Evolutionary conservation across 768 basidiomycete species (phyloP).

Genomic region (Phaeotremella skinneri): DNA sequence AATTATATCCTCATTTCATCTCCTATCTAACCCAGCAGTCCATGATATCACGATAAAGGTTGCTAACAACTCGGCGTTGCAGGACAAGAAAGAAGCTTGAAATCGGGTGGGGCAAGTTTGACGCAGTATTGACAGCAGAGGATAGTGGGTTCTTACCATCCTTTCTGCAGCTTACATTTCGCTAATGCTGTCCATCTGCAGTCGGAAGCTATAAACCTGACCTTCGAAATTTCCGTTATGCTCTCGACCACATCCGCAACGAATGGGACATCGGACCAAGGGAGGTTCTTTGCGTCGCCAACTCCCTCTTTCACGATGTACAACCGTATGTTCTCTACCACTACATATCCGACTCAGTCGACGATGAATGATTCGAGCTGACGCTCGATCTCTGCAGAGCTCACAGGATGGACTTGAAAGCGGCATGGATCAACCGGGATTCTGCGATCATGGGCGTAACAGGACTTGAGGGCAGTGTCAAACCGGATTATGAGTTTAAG

Average conservation of each 20-base stretch:
- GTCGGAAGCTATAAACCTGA: conserved; percentile 37
- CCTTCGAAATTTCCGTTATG: conserved; percentile 29
- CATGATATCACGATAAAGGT: neutral
- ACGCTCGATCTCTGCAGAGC: conserved; percentile 15
- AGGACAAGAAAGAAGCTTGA: conserved; percentile 31
- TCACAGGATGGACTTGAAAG: conserved; percentile 21
- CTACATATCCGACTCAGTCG: neutral
- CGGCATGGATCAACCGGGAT: conserved; percentile 30
- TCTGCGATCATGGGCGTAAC: conserved; percentile 17
- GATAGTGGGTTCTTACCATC: conserved; percentile 20
- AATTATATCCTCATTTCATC: neutral
- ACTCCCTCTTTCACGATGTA: conserved; percentile 25
- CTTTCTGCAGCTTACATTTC: conserved; percentile 2
- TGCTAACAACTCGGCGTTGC: neutral
- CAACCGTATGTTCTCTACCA: conserved; percentile 19
- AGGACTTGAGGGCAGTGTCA: conserved; percentile 9
- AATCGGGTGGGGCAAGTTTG: conserved; percentile 16
- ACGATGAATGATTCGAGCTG: neutral
- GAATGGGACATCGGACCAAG: conserved; percentile 19
- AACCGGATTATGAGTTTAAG: conserved; percentile 18
- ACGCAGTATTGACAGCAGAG: conserved; percentile 29
- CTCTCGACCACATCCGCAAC: conserved; percentile 18
- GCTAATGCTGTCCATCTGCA: conserved; percentile 1
- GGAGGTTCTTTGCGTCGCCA: conserved; percentile 28
- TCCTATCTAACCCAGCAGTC: neutral